phyloP scores from a whole-genome alignment of 1,284 basidiomycete species.

The Filobasidium uniguttulatum region DNA sequence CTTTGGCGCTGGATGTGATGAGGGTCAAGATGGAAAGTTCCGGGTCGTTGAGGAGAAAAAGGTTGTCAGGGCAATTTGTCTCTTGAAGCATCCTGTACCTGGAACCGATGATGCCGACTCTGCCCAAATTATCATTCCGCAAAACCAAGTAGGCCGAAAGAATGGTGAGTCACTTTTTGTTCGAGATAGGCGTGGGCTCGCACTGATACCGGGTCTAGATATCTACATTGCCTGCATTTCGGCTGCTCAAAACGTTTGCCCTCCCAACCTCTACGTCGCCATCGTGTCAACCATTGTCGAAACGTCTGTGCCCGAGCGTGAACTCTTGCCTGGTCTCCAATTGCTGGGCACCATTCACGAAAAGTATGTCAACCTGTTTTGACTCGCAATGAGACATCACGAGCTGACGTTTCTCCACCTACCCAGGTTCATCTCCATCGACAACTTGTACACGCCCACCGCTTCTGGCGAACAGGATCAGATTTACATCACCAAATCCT shows the following conservation, averaged over 20 bases:
- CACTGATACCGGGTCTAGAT: slow-evolving; percentile 44
- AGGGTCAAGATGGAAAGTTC: slow-evolving; percentile 48
- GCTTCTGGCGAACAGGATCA: slow-evolving; percentile 57
- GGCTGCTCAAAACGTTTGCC: slow-evolving; percentile 90
- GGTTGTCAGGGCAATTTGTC: slow-evolving; percentile 92
- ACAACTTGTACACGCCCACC: slow-evolving; percentile 79
- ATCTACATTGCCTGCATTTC: slow-evolving; percentile 99
- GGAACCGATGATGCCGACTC: slow-evolving; percentile 92
- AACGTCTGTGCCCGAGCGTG: slow-evolving; percentile 80
- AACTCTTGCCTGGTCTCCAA: slow-evolving; percentile 80
- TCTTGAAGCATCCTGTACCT: slow-evolving; percentile 96
- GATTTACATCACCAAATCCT: slow-evolving; percentile 93
- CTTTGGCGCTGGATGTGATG: slow-evolving; percentile 64
- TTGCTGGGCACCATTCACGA: slow-evolving; percentile 88
- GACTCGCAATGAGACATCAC: background rate
- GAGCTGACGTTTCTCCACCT: background rate
- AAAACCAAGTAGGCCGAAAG: slow-evolving; percentile 88
- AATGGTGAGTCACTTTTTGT: slow-evolving; percentile 56
- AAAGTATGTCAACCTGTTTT: slow-evolving; percentile 50
- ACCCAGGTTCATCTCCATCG: slow-evolving; percentile 73
- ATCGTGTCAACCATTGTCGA: slow-evolving; percentile 99
- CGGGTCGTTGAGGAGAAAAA: slow-evolving; percentile 84
- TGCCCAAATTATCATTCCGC: slow-evolving; percentile 95
- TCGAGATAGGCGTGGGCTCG: too few species aligned
- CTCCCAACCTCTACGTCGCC: slow-evolving; percentile 85